Conservation (phyloP, 345 rosid species). For the Citrus cavaleriei region DNA sequence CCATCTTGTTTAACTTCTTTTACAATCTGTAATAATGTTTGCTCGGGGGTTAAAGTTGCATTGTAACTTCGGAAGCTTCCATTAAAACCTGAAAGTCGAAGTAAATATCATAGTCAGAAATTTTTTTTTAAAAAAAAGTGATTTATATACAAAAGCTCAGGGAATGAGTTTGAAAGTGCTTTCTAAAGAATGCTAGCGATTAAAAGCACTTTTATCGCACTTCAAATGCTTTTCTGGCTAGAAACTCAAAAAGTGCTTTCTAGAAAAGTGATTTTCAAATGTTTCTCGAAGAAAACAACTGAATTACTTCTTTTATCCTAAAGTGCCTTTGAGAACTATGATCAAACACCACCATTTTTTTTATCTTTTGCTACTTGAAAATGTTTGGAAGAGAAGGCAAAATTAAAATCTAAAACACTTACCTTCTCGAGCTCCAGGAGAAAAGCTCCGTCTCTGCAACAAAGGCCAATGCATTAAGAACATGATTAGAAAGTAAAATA, state of each 20-base stretch:
- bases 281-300: neutral
- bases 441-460: constrained; percentile 40
- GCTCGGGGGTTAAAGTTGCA: constrained; percentile 23
- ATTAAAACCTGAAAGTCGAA: constrained; percentile 27
- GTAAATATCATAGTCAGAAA: neutral
- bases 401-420: neutral
- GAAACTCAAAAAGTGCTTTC: no score
- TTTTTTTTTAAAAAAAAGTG: no score
- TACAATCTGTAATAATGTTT: constrained; percentile 30
- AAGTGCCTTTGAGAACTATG: neutral
- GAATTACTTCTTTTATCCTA: neutral
- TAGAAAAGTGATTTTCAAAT: neutral
- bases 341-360: neutral
- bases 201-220: neutral
- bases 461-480: neutral
- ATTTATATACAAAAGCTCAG: neutral
- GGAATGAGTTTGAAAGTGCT: neutral
- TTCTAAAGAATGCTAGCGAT: neutral
- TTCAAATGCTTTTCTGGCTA: neutral
- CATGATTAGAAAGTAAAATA: neutral
- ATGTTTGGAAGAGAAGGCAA: neutral
- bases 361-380: neutral
- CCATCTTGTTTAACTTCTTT: constrained; percentile 25
- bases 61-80: constrained; percentile 32
- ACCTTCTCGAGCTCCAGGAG: constrained; percentile 37